Base-by-base conservation (phyloP, 805 yeast genomes). In the Zygosaccharomyces bisporus region DNA sequence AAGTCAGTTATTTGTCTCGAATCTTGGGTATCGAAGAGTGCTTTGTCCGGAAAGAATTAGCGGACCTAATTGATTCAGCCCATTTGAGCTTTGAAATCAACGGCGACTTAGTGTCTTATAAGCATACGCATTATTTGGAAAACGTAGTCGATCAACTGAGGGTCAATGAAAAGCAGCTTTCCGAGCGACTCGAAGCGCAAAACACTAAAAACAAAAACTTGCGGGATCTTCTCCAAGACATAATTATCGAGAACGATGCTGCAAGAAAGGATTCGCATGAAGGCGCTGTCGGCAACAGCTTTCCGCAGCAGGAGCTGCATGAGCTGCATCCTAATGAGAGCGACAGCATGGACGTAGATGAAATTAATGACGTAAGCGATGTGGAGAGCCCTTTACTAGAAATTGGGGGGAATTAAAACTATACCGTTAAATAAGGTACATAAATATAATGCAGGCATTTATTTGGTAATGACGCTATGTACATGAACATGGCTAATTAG, bases 1-100 rank as follows among this genome's bases (percentile, higher is more conserved):
- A 47, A 17, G 44, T 61, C 6, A 41, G 54, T 23, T 63, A 63
- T 45, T 38, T 63, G 8, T 53, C 66, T 2, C 45, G 51, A 6
- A 53, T 52, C 1, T 38, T 61, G 13, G 51, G 53, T 6, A 51
- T 61, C 19, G 50, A 52, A 7, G 45, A 48, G 17, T 27, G 30
- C 1, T 33, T 45, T 8, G 53, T 61, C 0, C 44, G 34, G 23
- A 24, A 47, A n/a, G 64, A 61, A 39, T 17, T 60, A 4, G 21
- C 33, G 0, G 19, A 30, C n/a, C 39, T 63, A 2, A 51, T 63
- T 2, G 25, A 44, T 2, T 49, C 52, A 2, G 49, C 53, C n/a
- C 43, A 47, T 16, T 38, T 62, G 23, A 57, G 58, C 40, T 54
- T 60, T 21, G 48, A 43, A 31, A 42, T 60, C 2, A 39, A 45